These are phyloP conservation scores for Xylaria polymorpha DNA, from an alignment of 2,329 filamentous ascomycete genomes.

Conservation along the genomic window DNA sequence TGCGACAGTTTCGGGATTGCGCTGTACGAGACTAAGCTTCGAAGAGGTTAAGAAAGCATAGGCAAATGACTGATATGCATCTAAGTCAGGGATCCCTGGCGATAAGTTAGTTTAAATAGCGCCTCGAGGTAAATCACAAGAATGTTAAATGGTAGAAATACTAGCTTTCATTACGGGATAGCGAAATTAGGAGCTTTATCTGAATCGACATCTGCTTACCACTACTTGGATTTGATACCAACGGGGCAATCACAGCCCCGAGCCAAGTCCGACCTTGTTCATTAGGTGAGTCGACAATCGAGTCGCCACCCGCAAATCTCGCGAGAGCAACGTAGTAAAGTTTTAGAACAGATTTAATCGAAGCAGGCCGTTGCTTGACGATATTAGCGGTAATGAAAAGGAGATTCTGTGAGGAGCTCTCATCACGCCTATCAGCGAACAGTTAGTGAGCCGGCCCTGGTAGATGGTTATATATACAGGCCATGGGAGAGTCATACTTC, in stretches of 20 bases:
- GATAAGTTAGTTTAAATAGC: constrained; percentile 23
- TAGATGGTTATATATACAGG: neutral
- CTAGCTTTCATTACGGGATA: neutral
- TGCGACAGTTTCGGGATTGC: constrained; percentile 53
- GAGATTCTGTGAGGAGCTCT: constrained; percentile 47
- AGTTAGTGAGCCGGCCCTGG: constrained; percentile 28
- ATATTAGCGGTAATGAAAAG: constrained; percentile 54
- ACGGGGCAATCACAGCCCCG: constrained; percentile 44
- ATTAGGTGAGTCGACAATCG: constrained; percentile 35
- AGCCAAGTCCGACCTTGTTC: constrained; percentile 39
- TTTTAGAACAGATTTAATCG: constrained; percentile 46
- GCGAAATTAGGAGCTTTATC: too few species aligned
- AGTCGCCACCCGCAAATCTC: constrained; percentile 49
- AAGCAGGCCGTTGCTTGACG: constrained; percentile 45
- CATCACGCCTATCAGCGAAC: constrained; percentile 40
- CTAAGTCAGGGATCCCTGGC: constrained; percentile 29
- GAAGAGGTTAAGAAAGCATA: constrained; percentile 49
- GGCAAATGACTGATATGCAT: constrained; percentile 47
- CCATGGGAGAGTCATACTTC: constrained; percentile 41
- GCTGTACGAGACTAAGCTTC: constrained; percentile 56
- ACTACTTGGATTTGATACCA: constrained; percentile 34
- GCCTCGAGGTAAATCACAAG: neutral
- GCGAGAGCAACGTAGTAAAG: constrained; percentile 58
- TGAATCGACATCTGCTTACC: constrained; percentile 40
- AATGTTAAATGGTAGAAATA: neutral